Conservation (phyloP, 192 early-diverging fungal genomes). For the Jimgerdemannia flammicorona region DNA sequence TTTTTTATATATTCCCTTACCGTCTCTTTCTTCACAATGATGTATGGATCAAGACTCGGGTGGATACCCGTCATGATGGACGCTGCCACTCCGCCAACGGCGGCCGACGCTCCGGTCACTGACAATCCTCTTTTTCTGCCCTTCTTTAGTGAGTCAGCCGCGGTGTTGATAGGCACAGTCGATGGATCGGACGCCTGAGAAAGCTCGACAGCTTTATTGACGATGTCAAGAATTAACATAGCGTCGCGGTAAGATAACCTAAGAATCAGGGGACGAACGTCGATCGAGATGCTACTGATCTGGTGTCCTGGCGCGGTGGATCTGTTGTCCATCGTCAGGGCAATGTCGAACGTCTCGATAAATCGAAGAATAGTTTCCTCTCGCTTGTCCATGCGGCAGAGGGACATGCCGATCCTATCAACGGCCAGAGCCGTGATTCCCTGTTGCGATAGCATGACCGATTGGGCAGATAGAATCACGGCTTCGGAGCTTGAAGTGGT, state of each 20-base stretch:
- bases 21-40: slow-evolving; percentile 18
- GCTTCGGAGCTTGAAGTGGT: slow-evolving; percentile 72
- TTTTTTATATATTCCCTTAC: slow-evolving; percentile 2
- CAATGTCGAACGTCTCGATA: slow-evolving; percentile 88
- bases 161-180: not conserved
- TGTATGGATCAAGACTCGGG: not conserved
- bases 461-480: slow-evolving; percentile 77
- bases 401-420: slow-evolving; percentile 82
- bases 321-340: slow-evolving; percentile 73
- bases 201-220: slow-evolving; percentile 65
- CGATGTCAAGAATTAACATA: slow-evolving; percentile 77
- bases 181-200: slow-evolving; percentile 18
- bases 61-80: not conserved
- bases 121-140: not conserved
- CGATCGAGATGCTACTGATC: slow-evolving; percentile 63
- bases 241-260: slow-evolving; percentile 87
- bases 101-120: not conserved
- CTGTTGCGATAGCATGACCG: slow-evolving; percentile 78
- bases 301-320: slow-evolving; percentile 55
- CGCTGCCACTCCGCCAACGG: slow-evolving; percentile 2
- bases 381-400: slow-evolving; percentile 86
- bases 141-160: not conserved
- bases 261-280: slow-evolving; percentile 74
- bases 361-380: slow-evolving; percentile 77
- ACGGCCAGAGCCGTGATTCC: slow-evolving; percentile 69